phyloP scores from a whole-genome alignment of 2,329 filamentous ascomycete genomes.

The Mollisia scopiformis region DNA sequence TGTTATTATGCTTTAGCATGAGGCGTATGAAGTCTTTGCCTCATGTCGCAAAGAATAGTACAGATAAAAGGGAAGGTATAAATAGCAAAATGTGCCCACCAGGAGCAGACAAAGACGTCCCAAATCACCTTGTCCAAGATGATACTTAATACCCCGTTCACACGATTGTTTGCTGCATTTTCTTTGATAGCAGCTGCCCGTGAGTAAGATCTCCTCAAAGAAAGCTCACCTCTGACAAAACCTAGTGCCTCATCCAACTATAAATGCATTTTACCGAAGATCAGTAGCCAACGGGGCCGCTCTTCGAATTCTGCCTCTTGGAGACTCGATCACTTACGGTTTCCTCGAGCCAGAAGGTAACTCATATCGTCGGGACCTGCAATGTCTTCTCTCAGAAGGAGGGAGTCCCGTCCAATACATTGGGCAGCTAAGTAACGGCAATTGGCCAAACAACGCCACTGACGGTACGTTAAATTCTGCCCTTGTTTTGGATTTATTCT shows the following conservation, averaged over 20 bases:
- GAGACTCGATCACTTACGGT: slow-evolving; percentile 43
- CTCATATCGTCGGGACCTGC: slow-evolving; percentile 41
- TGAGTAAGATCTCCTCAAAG: neutral
- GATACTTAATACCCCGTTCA: too few species aligned
- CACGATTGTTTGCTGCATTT: too few species aligned
- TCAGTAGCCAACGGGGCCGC: neutral
- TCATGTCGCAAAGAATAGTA: too few species aligned
- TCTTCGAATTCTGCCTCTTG: slow-evolving; percentile 35
- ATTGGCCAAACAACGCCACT: slow-evolving; percentile 39
- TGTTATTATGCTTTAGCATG: too few species aligned
- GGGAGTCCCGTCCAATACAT: slow-evolving; percentile 34
- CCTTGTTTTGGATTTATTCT: too few species aligned
- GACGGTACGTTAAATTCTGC: too few species aligned
- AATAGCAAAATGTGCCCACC: too few species aligned
- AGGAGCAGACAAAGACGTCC: too few species aligned
- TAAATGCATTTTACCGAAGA: neutral
- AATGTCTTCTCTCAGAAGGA: slow-evolving; percentile 27
- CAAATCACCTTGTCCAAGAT: too few species aligned
- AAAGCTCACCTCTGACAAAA: neutral
- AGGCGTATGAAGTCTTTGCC: too few species aligned
- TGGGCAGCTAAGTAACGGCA: slow-evolving; percentile 36
- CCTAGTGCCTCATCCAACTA: neutral
- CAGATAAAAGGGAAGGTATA: too few species aligned
- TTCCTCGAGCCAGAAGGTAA: slow-evolving; percentile 37
- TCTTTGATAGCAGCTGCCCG: too few species aligned